These are phyloP conservation scores for Rhodocollybia butyracea DNA, from an alignment of 768 basidiomycete species.

Conservation along the genomic window DNA sequence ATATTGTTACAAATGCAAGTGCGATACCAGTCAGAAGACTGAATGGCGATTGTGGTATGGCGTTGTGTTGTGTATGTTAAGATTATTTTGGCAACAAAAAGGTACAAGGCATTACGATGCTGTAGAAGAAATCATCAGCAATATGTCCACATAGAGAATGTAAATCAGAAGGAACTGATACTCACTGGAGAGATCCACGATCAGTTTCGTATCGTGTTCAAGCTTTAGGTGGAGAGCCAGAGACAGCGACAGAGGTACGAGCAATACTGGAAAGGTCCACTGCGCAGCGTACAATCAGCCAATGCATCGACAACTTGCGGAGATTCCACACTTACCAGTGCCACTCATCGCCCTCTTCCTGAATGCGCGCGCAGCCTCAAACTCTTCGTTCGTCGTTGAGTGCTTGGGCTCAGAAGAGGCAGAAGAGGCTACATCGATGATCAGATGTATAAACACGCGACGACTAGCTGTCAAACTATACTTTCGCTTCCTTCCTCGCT, in stretches of 20 bases:
- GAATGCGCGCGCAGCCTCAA: conserved; percentile 48
- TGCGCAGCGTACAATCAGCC: conserved; percentile 13
- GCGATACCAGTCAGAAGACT: too few relatives aligned
- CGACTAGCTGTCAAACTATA: conserved; percentile 2
- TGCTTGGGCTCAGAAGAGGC: conserved; percentile 25
- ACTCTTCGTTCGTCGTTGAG: conserved; percentile 60
- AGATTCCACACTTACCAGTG: conserved; percentile 35
- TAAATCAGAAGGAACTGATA: too few relatives aligned
- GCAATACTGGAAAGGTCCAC: conserved; percentile 79
- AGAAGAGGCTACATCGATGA: conserved; percentile 4
- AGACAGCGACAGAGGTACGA: conserved; percentile 73
- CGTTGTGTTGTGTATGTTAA: too few relatives aligned
- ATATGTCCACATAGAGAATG: too few relatives aligned
- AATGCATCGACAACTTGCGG: conserved; percentile 24
- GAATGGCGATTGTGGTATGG: too few relatives aligned
- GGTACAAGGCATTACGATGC: too few relatives aligned
- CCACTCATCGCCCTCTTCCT: conserved; percentile 72
- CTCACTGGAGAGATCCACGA: too few relatives aligned
- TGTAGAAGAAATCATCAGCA: too few relatives aligned
- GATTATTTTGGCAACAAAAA: too few relatives aligned
- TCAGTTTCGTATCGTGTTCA: too few relatives aligned
- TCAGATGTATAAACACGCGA: neutral
- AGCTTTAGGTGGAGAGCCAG: conserved; percentile 22
- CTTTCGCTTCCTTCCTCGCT: conserved; percentile 11
- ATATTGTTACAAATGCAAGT: too few relatives aligned